Evolutionary conservation across 257 asterid genomes (phyloP).

Genomic region (Ilex asprella): DNA sequence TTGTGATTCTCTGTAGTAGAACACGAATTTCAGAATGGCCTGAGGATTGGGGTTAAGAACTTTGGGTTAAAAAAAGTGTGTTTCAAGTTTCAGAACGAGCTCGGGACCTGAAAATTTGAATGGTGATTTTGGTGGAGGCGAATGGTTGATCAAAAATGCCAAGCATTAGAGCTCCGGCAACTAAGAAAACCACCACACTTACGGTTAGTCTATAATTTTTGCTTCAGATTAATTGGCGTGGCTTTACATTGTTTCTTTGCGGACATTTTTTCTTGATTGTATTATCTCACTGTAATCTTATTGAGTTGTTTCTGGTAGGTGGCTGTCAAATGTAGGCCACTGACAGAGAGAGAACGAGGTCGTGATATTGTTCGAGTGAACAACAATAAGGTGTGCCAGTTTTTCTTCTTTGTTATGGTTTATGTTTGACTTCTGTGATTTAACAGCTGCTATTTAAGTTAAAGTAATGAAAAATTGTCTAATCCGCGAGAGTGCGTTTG

Average conservation of each 20-base stretch:
- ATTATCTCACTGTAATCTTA: slow-evolving; percentile 6
- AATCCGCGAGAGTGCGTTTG: slow-evolving; percentile 18
- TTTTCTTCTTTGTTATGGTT: not conserved
- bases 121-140: slow-evolving; percentile 19
- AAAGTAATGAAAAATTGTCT: not conserved
- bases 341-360: slow-evolving; percentile 58
- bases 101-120: not conserved
- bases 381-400: slow-evolving; percentile 51
- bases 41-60: too few species aligned
- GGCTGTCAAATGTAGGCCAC: slow-evolving; percentile 91
- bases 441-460: not conserved
- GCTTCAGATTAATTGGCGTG: slow-evolving; percentile 1
- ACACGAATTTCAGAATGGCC: too few species aligned
- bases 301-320: slow-evolving; percentile 36
- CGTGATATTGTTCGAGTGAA: slow-evolving; percentile 74
- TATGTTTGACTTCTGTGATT: not conserved
- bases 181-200: slow-evolving; percentile 73
- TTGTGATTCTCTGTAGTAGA: too few species aligned
- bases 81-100: too few species aligned
- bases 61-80: too few species aligned
- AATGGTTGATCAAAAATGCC: slow-evolving; percentile 60
- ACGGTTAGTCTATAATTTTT: slow-evolving; percentile 35
- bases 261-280: slow-evolving; percentile 7
- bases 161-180: slow-evolving; percentile 66
- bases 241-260: not conserved